Percentiles rank a stretch among this genome's conserved stretches.
phyloP scores from a whole-genome alignment of 352 stramenopile species.

The Blastocystis sp. region DNA sequence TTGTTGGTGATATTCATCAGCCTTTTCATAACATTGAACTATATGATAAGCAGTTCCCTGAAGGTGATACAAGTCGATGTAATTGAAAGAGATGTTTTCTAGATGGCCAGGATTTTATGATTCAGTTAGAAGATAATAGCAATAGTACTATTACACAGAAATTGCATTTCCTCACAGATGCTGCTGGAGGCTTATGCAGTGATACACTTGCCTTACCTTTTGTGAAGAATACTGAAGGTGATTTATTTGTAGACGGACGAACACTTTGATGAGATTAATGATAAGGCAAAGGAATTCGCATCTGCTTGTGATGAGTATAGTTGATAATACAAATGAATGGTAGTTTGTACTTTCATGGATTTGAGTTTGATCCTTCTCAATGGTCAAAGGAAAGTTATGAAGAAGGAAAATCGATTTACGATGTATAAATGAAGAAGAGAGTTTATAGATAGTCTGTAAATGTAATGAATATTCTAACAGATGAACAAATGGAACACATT shows the following conservation, averaged over 20 bases:
- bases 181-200: not conserved
- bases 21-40: conserved; percentile 42
- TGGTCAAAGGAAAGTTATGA: conserved; percentile 36
- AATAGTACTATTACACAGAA: not conserved
- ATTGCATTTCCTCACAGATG: conserved; percentile 16
- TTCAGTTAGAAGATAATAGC: not conserved
- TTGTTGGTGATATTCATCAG: conserved; percentile 48
- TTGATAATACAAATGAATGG: not conserved
- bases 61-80: conserved; percentile 4
- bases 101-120: conserved; percentile 12
- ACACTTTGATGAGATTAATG: not conserved
- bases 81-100: not conserved
- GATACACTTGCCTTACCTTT: not conserved
- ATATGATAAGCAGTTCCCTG: not conserved
- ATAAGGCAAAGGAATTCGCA: not conserved
- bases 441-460: not conserved
- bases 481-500: conserved; percentile 6
- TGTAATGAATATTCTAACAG: not conserved
- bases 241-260: conserved; percentile 8
- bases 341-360: not conserved
- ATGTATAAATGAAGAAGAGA: not conserved
- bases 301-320: not conserved
- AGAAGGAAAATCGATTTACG: conserved; percentile 20
- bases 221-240: not conserved
- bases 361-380: conserved; percentile 5